Conservation (phyloP, 345 rosid species). For the Melaleuca quinquenervia region DNA sequence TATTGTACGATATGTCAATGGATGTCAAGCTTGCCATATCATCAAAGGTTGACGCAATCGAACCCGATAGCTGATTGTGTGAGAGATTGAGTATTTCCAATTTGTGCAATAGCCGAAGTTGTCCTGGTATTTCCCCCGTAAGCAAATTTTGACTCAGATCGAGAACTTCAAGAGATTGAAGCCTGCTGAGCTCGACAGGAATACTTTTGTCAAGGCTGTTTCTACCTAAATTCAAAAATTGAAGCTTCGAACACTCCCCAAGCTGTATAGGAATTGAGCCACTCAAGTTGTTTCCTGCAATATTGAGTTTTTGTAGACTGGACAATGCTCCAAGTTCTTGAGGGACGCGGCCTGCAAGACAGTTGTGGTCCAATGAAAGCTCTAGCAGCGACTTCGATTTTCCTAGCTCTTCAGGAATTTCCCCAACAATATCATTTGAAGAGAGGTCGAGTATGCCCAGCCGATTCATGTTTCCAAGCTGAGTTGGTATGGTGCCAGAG, state of each 20-base stretch:
- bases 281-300: not conserved
- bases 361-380: not conserved
- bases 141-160: conserved; percentile 1
- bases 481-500: not conserved
- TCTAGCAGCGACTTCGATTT: not conserved
- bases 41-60: not conserved
- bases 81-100: not conserved
- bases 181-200: not conserved
- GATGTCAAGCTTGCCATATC: not conserved
- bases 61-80: not conserved
- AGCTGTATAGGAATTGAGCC: not conserved
- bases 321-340: not conserved
- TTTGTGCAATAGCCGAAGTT: not conserved
- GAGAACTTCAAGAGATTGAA: not conserved
- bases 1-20: conserved; percentile 16
- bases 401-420: not conserved
- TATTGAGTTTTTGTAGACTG: not conserved
- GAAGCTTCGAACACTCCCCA: not conserved
- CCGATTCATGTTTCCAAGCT: not conserved
- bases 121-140: not conserved
- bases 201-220: not conserved
- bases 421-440: not conserved
- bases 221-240: not conserved
- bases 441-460: not conserved
- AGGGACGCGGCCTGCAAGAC: conserved; percentile 1